A percentile compares a stretch with the other conserved stretches of the same genome.
Evolutionary conservation across 179 eudicot genomes (phyloP).

Genomic region (Actinidia polygama): DNA sequence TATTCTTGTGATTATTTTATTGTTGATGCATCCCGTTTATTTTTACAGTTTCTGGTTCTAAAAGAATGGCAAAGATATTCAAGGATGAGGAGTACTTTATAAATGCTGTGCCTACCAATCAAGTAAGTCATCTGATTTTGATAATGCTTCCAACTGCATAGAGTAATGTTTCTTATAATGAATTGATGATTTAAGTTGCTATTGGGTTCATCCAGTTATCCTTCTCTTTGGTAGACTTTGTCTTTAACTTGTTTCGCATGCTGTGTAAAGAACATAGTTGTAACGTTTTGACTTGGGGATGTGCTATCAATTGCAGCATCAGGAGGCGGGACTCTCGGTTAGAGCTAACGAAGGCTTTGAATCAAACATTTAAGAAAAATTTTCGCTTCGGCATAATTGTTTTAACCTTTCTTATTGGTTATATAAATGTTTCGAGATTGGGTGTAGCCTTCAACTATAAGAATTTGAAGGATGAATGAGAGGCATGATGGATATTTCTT

Average conservation of each 20-base stretch:
- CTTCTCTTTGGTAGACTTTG: not conserved
- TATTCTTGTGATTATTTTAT: not conserved
- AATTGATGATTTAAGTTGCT: not conserved
- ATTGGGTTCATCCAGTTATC: not conserved
- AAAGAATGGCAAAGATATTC: slow-evolving; percentile 81
- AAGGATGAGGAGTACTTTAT: slow-evolving; percentile 87
- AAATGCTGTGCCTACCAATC: slow-evolving; percentile 85
- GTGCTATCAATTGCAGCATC: slow-evolving; percentile 55
- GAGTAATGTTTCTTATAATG: not conserved
- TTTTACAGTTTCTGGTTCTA: slow-evolving; percentile 61
- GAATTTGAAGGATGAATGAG: not conserved
- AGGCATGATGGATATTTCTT: not conserved
- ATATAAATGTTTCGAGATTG: too few relatives aligned
- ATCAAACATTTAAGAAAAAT: slow-evolving; percentile 59
- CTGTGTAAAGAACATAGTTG: not conserved
- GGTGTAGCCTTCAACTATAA: not conserved
- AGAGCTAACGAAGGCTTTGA: slow-evolving; percentile 70
- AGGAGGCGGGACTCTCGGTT: slow-evolving; percentile 83
- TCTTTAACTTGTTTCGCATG: not conserved
- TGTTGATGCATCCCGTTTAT: not conserved
- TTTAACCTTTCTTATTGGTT: not conserved
- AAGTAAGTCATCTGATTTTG: slow-evolving; percentile 42
- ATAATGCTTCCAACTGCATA: not conserved
- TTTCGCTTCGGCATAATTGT: not conserved
- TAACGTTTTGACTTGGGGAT: slow-evolving; percentile 8